Evolutionary conservation across 2,329 filamentous ascomycete species (phyloP).

Genomic region (Escovopsis weberi): DNA sequence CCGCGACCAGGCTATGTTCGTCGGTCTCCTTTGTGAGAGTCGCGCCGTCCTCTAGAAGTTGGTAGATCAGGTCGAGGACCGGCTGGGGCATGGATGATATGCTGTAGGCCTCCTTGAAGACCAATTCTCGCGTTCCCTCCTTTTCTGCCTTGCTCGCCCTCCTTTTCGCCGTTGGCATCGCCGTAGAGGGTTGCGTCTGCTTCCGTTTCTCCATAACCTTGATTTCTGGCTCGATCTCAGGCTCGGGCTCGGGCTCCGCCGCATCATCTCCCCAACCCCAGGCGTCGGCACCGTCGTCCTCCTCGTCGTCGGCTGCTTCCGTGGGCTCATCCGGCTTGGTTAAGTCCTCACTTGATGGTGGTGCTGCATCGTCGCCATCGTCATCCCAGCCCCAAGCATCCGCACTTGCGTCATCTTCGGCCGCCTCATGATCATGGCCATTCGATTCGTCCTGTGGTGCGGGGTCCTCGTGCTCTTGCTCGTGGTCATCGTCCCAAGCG

Average conservation of each 20-base stretch:
- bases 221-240: too few species aligned
- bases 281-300: constrained; percentile 46
- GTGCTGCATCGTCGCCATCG: constrained; percentile 27
- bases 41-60: constrained; percentile 45
- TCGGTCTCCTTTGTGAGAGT: constrained; percentile 40
- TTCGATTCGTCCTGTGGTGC: constrained; percentile 3
- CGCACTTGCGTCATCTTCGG: constrained; percentile 27
- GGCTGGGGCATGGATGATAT: constrained; percentile 78
- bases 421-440: constrained; percentile 6
- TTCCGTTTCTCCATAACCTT: not conserved
- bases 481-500: constrained; percentile 60
- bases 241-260: constrained; percentile 8
- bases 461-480: constrained; percentile 18
- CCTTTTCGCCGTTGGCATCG: constrained; percentile 4
- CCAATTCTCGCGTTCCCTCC: constrained; percentile 46
- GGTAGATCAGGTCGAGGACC: constrained; percentile 51
- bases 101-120: constrained; percentile 71
- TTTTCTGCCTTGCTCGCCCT: constrained; percentile 9
- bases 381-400: constrained; percentile 83
- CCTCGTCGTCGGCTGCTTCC: constrained; percentile 15
- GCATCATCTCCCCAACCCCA: constrained; percentile 81
- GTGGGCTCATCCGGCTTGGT: constrained; percentile 5
- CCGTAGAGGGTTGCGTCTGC: constrained; percentile 2
- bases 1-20: constrained; percentile 43
- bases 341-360: constrained; percentile 7